Conservation (phyloP, 2,329 filamentous ascomycete genomes). For the Penicillium paneum region DNA sequence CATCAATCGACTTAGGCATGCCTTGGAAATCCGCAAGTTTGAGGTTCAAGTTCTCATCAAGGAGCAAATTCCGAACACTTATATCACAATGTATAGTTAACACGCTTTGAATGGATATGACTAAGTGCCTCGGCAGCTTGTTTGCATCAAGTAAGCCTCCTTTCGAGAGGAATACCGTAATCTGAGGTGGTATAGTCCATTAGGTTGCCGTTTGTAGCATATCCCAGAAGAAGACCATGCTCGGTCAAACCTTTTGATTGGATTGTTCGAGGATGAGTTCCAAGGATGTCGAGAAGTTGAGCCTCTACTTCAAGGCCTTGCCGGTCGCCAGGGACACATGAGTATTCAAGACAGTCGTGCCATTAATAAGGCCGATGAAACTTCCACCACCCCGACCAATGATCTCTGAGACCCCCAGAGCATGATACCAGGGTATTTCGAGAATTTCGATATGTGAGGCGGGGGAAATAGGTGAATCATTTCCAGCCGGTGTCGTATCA, state of each 20-base stretch:
- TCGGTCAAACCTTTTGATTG: constrained; percentile 8
- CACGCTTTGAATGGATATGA: constrained; percentile 10
- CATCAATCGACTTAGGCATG: constrained; percentile 13
- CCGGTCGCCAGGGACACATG: constrained; percentile 3
- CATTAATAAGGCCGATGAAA: constrained; percentile 12
- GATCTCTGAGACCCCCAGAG: constrained; percentile 12
- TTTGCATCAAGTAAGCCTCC: constrained; percentile 16
- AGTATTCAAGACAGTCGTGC: constrained; percentile 13
- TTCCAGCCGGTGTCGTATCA: too few relatives aligned
- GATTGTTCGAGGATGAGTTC: constrained; percentile 13
- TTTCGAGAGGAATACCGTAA: not conserved
- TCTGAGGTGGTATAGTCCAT: constrained; percentile 7
- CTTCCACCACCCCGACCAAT: constrained; percentile 11
- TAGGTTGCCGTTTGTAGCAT: constrained; percentile 8
- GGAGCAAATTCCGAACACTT: not conserved
- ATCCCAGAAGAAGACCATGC: constrained; percentile 12
- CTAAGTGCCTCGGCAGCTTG: constrained; percentile 20
- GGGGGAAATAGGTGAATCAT: too few relatives aligned
- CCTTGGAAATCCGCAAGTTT: constrained; percentile 15
- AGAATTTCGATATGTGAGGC: not conserved
- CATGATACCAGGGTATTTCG: constrained; percentile 7
- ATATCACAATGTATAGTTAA: not conserved
- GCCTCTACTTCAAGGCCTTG: constrained; percentile 10
- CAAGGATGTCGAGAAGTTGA: constrained; percentile 10
- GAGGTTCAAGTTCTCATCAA: constrained; percentile 10